Evolutionary conservation across 2,329 filamentous ascomycete species (phyloP).

Genomic region (Ascochyta pisi): DNA sequence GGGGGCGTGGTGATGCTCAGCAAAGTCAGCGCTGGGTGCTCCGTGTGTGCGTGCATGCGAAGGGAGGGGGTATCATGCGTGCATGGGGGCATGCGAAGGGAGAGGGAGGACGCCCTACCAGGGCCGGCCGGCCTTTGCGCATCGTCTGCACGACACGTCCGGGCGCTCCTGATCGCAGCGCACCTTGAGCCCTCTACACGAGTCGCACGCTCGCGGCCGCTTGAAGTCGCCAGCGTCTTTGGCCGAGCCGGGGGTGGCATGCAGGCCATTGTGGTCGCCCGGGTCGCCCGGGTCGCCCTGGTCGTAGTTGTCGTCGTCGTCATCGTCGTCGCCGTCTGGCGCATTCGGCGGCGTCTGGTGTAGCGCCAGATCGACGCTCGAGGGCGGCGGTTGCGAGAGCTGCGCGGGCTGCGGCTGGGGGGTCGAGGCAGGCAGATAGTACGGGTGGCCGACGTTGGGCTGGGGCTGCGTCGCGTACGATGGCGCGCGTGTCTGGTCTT

Average conservation of each 20-base stretch:
- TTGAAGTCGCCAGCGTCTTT: constrained; percentile 51
- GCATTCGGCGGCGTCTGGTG: constrained; percentile 40
- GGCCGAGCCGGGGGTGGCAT: constrained; percentile 38
- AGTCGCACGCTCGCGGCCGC: constrained; percentile 56
- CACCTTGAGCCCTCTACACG: constrained; percentile 54
- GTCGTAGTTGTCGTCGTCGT: constrained; percentile 32
- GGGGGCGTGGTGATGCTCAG: constrained; percentile 65
- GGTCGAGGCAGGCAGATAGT: constrained; percentile 39
- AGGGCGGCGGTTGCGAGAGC: constrained; percentile 25
- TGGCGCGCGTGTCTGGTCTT: constrained; percentile 13
- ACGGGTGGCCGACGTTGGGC: constrained; percentile 36
- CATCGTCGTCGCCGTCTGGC: constrained; percentile 31
- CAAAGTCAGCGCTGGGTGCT: constrained; percentile 3
- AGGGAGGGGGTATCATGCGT: constrained; percentile 50
- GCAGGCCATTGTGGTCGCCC: constrained; percentile 37
- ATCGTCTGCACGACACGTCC: constrained; percentile 68
- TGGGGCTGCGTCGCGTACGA: constrained; percentile 36
- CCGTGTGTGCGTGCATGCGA: background rate
- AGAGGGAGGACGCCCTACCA: constrained; percentile 67
- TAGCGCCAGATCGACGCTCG: constrained; percentile 40
- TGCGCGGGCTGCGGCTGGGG: constrained; percentile 31
- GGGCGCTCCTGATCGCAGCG: constrained; percentile 80
- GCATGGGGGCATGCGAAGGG: too few relatives aligned
- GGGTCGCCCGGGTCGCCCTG: constrained; percentile 2
- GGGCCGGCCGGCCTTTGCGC: constrained; percentile 77